Conservation (phyloP, 2,329 filamentous ascomycete genomes). For the Plenodomus biglobosus region DNA sequence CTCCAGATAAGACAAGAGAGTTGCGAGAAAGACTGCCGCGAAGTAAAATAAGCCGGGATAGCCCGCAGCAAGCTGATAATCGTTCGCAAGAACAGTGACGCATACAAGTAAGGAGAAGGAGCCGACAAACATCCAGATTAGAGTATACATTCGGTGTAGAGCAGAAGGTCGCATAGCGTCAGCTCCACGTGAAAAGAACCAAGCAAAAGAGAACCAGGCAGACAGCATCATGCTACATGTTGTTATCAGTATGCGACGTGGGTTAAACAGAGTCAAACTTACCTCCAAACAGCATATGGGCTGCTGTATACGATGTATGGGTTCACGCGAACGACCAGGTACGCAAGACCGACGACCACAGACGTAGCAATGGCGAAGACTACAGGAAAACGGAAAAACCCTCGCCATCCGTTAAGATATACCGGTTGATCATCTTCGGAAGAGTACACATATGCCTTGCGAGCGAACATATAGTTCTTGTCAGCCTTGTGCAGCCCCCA, state of each 20-base stretch:
- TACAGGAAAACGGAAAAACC: constrained; percentile 81
- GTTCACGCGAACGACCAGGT: constrained; percentile 79
- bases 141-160: constrained; percentile 75
- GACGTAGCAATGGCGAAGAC: constrained; percentile 68
- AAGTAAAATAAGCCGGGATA: constrained; percentile 84
- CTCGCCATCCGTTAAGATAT: constrained; percentile 72
- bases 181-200: constrained; percentile 78
- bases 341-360: constrained; percentile 71
- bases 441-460: constrained; percentile 62
- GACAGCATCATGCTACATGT: constrained; percentile 71
- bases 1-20: constrained; percentile 76
- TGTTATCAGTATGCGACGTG: constrained; percentile 2
- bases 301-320: constrained; percentile 90
- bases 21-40: constrained; percentile 70
- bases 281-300: constrained; percentile 77
- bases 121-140: constrained; percentile 80
- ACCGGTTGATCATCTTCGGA: constrained; percentile 63
- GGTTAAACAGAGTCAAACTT: constrained; percentile 6
- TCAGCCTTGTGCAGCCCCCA: constrained; percentile 69
- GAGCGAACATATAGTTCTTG: constrained; percentile 86
- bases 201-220: constrained; percentile 76
- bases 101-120: constrained; percentile 73
- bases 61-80: constrained; percentile 69
- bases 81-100: constrained; percentile 74
- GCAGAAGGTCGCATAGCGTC: constrained; percentile 82